Evolutionary conservation across 176 grass and related monocot species (phyloP).

Genomic region (Chloris gayana): DNA sequence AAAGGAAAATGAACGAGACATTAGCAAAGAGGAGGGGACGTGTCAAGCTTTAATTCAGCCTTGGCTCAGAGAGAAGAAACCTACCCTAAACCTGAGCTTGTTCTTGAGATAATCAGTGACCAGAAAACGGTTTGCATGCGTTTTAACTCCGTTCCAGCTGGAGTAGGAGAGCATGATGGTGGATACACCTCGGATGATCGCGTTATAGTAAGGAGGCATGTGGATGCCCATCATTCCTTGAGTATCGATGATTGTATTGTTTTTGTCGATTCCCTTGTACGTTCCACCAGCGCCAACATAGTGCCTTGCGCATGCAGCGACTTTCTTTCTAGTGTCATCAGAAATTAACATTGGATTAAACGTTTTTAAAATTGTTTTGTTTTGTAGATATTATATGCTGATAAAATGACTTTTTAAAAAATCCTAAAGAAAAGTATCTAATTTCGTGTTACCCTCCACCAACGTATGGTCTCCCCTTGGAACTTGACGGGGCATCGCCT

Average conservation of each 20-base stretch:
- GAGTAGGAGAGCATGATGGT: conserved; percentile 74
- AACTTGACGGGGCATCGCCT: conserved; percentile 52
- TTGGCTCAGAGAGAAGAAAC: background rate
- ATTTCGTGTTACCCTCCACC: conserved; percentile 47
- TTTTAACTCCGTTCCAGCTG: conserved; percentile 75
- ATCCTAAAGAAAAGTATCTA: too few relatives aligned
- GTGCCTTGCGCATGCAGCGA: conserved; percentile 65
- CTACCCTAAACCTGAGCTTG: conserved; percentile 65
- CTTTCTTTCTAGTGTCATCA: too few relatives aligned
- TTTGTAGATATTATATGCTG: too few relatives aligned
- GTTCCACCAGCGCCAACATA: conserved; percentile 82
- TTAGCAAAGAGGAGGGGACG: too few relatives aligned
- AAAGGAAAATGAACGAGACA: conserved; percentile 1
- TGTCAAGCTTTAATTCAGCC: too few relatives aligned
- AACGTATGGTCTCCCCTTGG: conserved; percentile 58
- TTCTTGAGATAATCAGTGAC: conserved; percentile 74
- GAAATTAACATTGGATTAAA: too few relatives aligned
- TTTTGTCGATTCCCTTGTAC: conserved; percentile 56
- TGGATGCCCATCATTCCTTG: conserved; percentile 60
- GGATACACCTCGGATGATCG: conserved; percentile 65
- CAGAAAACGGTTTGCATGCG: conserved; percentile 66
- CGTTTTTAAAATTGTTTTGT: too few relatives aligned
- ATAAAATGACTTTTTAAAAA: too few relatives aligned
- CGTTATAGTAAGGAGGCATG: conserved; percentile 64
- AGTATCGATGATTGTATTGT: conserved; percentile 59